Evolutionary conservation across 345 rosid genomes (phyloP).

Genomic region (Rhodamnia argentea): DNA sequence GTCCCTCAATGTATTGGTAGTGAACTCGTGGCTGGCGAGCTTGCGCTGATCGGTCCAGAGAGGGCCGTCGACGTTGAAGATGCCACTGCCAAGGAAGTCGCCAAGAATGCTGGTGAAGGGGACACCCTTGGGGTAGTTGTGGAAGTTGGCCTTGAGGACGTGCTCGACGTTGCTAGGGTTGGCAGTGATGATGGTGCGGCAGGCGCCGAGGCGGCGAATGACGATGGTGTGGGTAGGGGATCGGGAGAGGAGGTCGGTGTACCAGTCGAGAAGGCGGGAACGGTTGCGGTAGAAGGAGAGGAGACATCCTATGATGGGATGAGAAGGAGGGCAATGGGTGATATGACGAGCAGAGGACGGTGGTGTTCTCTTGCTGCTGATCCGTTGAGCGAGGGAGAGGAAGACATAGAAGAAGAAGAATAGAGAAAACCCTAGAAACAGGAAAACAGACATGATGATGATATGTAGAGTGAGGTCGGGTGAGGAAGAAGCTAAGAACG

Average conservation of each 20-base stretch:
- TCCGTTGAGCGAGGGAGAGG: not conserved
- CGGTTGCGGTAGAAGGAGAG: conserved; percentile 56
- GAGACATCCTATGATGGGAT: conserved; percentile 67
- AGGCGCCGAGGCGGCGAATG: conserved; percentile 44
- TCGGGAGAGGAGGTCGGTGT: conserved; percentile 47
- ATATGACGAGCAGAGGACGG: not conserved
- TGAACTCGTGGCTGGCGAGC: conserved; percentile 40
- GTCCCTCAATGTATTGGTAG: conserved; percentile 27
- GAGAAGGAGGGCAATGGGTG: conserved; percentile 25
- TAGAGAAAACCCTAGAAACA: not conserved
- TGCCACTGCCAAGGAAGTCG: conserved; percentile 66
- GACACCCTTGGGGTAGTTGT: conserved; percentile 76
- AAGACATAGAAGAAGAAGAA: not conserved
- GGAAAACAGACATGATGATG: not conserved
- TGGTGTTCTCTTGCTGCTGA: not conserved
- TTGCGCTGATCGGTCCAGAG: conserved; percentile 53
- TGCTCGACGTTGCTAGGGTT: conserved; percentile 70
- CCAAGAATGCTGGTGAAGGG: conserved; percentile 78
- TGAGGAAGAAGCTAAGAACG: not conserved
- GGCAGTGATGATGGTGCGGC: conserved; percentile 60
- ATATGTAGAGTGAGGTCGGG: not conserved
- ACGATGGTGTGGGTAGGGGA: conserved; percentile 52
- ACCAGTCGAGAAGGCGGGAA: conserved; percentile 67
- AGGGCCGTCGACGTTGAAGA: conserved; percentile 60
- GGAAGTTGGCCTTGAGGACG: conserved; percentile 69